Evolutionary conservation across 2,329 filamentous ascomycete species (phyloP), one percentile per base, ranked within the genome.

Genomic region (Hypoxylon sp.): DNA sequence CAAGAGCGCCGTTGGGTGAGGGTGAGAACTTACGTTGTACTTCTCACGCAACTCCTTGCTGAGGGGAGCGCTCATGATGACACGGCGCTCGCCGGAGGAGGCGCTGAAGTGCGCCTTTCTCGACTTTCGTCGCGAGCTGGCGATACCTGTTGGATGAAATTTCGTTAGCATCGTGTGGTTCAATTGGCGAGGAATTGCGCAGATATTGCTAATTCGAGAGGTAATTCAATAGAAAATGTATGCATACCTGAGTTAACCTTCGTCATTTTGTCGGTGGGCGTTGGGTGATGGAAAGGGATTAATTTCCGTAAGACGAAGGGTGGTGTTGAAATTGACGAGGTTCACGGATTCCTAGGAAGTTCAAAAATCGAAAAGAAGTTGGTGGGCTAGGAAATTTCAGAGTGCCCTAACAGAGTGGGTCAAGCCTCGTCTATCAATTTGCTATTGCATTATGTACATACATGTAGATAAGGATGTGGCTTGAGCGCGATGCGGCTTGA

Each of bases 31-130:
- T 89, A 98, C 96, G 85, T 97, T 97, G 92, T 99, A 93, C 91
- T 99, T 96, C 87, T 97, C 94, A 82, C 94, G 92, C 83, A 99
- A 91, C 88, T 99, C 96, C 90, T 97, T 97, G 88, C 89, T 92
- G 78, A 98, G 90, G 79, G 93, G 92, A 77, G 96, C 94, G 87
- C 92, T 95, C 94, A 99, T 98, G 88, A 97, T 97, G 80, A 91
- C 89, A 83, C 96, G 94, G 85, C 96, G 94, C 82, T 93, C 89
- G 87, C 92, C 94, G 83, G 94, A 98, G 78, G 94, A 94, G 77
- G 96, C 96, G 83, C 89, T 87, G 91, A 97, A 99, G 90, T 99
- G 95, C 83, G 94, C 93, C 90, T 97, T 97, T 86, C 96, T 94
- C 87, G 94, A 96, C 94, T 99, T 99, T 88, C 95, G 92, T 87